Conservation (phyloP, 1,284 basidiomycete genomes). For the Irpex lacteus region DNA sequence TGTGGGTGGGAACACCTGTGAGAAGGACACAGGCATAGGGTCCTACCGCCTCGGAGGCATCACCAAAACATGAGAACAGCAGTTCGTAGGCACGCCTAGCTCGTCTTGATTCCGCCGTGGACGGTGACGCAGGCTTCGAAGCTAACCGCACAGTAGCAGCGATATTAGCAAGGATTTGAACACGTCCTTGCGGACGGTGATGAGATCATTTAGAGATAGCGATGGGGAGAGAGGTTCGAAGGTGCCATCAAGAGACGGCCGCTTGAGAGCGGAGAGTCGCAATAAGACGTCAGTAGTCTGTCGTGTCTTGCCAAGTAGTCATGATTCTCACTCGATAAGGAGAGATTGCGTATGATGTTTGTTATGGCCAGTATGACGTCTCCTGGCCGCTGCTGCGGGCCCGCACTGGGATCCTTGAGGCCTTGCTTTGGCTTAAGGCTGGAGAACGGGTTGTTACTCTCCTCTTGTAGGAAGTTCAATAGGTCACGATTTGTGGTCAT, state of each 20-base stretch:
- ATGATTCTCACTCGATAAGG: slow-evolving; percentile 72
- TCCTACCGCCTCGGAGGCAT: slow-evolving; percentile 63
- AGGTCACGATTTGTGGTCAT: slow-evolving; percentile 67
- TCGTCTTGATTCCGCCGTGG: slow-evolving; percentile 39
- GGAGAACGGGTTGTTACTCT: slow-evolving; percentile 57
- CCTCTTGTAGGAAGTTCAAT: slow-evolving; percentile 54
- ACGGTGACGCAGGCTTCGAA: slow-evolving; percentile 28
- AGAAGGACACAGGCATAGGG: slow-evolving; percentile 56
- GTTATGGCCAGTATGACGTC: slow-evolving; percentile 71
- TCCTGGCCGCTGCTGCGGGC: slow-evolving; percentile 60
- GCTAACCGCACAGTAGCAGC: slow-evolving; percentile 51
- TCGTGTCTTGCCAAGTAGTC: slow-evolving; percentile 65
- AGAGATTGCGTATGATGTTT: slow-evolving; percentile 87
- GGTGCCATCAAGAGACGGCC: slow-evolving; percentile 34
- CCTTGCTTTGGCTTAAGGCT: slow-evolving; percentile 46
- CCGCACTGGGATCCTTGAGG: slow-evolving; percentile 41
- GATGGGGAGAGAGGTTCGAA: slow-evolving; percentile 45
- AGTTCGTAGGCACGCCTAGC: slow-evolving; percentile 65
- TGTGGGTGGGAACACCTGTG: slow-evolving; percentile 40
- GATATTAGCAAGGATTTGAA: slow-evolving; percentile 73
- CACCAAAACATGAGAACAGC: slow-evolving; percentile 74
- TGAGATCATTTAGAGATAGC: slow-evolving; percentile 69
- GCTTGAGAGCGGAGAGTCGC: slow-evolving; percentile 53
- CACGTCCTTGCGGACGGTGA: slow-evolving; percentile 78
- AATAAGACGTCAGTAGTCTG: slow-evolving; percentile 67